A percentile compares a stretch with the other conserved stretches of the same genome.
phyloP scores from a whole-genome alignment of 169 alveolate species.

The Eimeria maxima region DNA sequence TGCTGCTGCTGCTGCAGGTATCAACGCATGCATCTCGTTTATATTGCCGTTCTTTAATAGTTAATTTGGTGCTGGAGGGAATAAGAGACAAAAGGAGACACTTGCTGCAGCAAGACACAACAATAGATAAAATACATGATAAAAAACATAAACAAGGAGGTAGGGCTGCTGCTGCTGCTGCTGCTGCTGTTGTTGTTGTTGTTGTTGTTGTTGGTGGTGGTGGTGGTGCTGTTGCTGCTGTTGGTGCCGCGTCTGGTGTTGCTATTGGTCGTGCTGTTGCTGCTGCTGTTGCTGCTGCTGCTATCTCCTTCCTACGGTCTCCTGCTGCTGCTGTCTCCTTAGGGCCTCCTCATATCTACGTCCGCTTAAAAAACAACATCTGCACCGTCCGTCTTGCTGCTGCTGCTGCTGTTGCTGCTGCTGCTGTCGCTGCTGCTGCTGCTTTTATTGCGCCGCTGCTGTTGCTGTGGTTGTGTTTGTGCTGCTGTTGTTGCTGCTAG shows the following conservation, averaged over 20 bases:
- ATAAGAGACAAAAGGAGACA: constrained; percentile 16
- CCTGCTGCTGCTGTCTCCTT: neutral
- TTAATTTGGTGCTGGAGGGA: neutral
- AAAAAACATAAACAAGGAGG: neutral
- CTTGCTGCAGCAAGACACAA: constrained; percentile 41
- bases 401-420: constrained; percentile 17
- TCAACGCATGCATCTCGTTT: neutral
- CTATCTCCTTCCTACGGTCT: neutral
- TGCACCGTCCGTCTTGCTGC: constrained; percentile 14
- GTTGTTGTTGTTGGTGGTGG: too few species aligned
- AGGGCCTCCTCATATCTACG: neutral
- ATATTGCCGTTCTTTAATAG: constrained; percentile 14
- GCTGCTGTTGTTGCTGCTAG: too few species aligned
- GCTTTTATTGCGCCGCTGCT: too few species aligned
- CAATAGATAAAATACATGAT: neutral
- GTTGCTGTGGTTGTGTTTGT: too few species aligned
- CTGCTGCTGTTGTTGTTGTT: too few species aligned
- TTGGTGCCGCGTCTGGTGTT: neutral
- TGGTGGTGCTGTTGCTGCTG: neutral
- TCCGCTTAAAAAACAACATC: constrained; percentile 4
- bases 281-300: neutral
- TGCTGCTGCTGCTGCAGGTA: too few species aligned
- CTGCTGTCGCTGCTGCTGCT: neutral
- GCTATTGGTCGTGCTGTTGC: constrained; percentile 1
- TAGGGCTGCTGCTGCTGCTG: constrained; percentile 24